phyloP scores from a whole-genome alignment of 331 rosid species.

The Stylosanthes scabra region DNA sequence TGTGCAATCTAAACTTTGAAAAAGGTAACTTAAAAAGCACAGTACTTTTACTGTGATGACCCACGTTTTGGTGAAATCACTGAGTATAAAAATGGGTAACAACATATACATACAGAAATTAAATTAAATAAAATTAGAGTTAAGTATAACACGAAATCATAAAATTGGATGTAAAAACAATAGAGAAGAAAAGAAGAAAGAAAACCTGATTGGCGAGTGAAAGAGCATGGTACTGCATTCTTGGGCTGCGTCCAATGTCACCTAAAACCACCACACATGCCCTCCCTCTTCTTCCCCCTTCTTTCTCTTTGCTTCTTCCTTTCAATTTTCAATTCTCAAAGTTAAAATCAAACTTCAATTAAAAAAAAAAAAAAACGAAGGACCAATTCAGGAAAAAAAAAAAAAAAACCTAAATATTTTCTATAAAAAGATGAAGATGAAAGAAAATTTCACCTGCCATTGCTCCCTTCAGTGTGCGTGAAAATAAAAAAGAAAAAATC shows the following conservation, averaged over 20 bases:
- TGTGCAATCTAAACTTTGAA: conserved; percentile 10
- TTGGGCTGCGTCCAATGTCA: conserved; percentile 96
- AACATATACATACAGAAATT: not conserved
- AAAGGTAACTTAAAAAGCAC: conserved; percentile 2
- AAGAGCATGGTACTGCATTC: conserved; percentile 98
- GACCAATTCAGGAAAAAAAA: not conserved
- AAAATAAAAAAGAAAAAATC: not conserved
- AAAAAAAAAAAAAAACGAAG: not conserved
- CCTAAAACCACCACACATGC: conserved; percentile 96
- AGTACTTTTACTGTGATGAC: not conserved
- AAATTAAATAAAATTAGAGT: conserved; percentile 14
- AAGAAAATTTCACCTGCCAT: conserved; percentile 43
- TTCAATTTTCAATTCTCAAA: conserved; percentile 27
- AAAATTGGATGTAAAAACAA: not conserved
- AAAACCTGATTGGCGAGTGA: conserved; percentile 88
- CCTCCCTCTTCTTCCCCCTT: conserved; percentile 62
- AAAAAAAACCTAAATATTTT: too few relatives aligned
- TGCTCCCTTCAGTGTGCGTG: not conserved
- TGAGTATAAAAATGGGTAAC: not conserved
- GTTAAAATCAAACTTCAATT: not conserved
- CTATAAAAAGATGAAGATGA: not conserved
- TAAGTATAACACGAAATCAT: not conserved
- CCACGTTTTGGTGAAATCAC: conserved; percentile 4
- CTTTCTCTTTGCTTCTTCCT: conserved; percentile 43
- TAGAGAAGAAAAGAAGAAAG: not conserved